Evolutionary conservation across 768 basidiomycete genomes (phyloP), one percentile per base, ranked within the genome.

Genomic region (Nidularia pulvinata): DNA sequence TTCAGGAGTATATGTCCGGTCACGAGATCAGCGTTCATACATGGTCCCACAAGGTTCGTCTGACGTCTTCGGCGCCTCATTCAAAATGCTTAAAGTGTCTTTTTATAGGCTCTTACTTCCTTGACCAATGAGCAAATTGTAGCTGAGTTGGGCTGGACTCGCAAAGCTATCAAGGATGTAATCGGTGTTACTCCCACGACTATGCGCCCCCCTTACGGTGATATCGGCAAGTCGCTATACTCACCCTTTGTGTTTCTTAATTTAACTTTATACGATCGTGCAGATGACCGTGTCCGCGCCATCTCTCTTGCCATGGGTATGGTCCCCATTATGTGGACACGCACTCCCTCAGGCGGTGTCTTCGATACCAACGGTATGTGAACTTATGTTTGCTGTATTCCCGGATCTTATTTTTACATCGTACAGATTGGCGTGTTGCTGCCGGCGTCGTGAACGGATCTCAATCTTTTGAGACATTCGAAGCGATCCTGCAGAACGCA

Each of bases 91-190:
- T n/a, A n/a, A n/a, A n/a, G n/a, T n/a, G n/a, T n/a, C n/a, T n/a
- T n/a, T n/a, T n/a, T 7, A 50, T 36, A 87, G 87, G 77, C 78
- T 25, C 76, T 86, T 52, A 92, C 91, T 0, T 73, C 79, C 37
- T 74, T 91, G 57, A 86, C 91, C 43, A 97, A 82, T 60, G 85
- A 81, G 63, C 79, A 96, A 75, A 80, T 96, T 50, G 93, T 98
- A 13, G 95, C 94, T 19, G 95, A 98, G 71, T 77, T 98, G 36
- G 95, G 93, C 49, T 98, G 91, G 89, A 89, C 93, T 51, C 88
- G 88, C 52, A 85, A 91, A 69, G 85, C 86, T 49, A 95, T 98
- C 74, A 85, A 89, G 70, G 65, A 65, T 1, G 81, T 89, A 19
- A 71, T 89, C 53, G 89, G 89, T 58, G 86, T 92, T 30, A 88